phyloP scores from a whole-genome alignment of 148 eudicot genomes.

The Salicornia ramosissima region DNA sequence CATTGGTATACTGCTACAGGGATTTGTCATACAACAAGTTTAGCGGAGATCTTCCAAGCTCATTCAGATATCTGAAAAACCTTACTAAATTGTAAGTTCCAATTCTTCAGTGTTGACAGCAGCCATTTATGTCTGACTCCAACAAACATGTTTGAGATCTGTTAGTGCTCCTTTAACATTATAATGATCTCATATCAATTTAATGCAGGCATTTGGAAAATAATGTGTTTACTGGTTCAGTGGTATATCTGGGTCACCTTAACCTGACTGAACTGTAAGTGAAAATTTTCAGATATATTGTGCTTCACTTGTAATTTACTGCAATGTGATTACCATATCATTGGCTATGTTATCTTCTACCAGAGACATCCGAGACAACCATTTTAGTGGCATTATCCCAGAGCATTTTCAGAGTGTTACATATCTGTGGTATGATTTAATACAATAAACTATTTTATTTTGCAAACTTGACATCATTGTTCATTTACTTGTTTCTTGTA shows the following conservation, averaged over 20 bases:
- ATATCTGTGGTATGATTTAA: conserved; percentile 56
- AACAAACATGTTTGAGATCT: conserved; percentile 1
- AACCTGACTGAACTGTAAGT: conserved; percentile 68
- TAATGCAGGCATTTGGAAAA: conserved; percentile 64
- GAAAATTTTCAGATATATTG: conserved; percentile 4
- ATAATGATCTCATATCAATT: neutral
- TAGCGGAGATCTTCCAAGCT: conserved; percentile 80
- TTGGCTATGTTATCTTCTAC: conserved; percentile 14
- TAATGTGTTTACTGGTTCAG: conserved; percentile 82
- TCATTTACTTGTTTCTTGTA: neutral
- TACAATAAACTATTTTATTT: neutral
- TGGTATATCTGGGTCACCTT: conserved; percentile 65
- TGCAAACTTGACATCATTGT: neutral
- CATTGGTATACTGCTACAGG: conserved; percentile 40
- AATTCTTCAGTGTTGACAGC: neutral
- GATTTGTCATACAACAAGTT: conserved; percentile 81
- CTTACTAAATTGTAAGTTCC: conserved; percentile 63
- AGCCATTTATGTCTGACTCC: neutral
- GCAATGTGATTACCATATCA: conserved; percentile 3
- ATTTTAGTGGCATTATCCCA: conserved; percentile 89
- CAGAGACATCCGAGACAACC: conserved; percentile 87
- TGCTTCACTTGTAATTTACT: conserved; percentile 15
- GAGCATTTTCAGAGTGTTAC: conserved; percentile 58
- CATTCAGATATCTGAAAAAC: conserved; percentile 55
- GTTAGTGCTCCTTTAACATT: neutral